Conservation (phyloP, 1,284 basidiomycete species). For the Marasmius tenuissimus region DNA sequence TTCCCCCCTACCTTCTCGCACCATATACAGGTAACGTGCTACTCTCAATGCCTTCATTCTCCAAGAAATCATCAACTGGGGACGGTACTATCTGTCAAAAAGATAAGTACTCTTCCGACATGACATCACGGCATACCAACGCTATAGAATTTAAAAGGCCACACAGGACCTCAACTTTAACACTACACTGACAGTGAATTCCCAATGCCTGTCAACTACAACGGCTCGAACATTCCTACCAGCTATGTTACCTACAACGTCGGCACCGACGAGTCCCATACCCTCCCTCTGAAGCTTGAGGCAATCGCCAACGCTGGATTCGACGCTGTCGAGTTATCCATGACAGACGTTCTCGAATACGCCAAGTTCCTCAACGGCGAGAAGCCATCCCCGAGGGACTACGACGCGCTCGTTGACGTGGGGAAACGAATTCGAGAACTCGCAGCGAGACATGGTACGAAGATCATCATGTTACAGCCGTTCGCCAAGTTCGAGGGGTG, state of each 20-base stretch:
- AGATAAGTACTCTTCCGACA: no score
- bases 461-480: conserved; percentile 2
- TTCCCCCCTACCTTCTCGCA: no score
- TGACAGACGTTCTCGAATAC: not conserved
- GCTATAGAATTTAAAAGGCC: no score
- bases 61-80: no score
- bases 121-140: no score
- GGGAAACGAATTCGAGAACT: not conserved
- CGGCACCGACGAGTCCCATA: not conserved
- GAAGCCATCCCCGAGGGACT: not conserved
- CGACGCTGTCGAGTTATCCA: conserved; percentile 1
- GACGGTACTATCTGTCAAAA: no score
- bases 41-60: no score
- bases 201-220: no score
- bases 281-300: not conserved
- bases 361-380: not conserved
- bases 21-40: no score
- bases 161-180: no score
- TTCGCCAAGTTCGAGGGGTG: conserved; percentile 7
- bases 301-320: conserved; percentile 2
- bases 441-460: not conserved
- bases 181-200: no score
- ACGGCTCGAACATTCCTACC: no score
- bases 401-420: not conserved
- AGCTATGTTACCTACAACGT: not conserved